Conservation (phyloP, 768 basidiomycete genomes). For the Gautieria morchelliformis region DNA sequence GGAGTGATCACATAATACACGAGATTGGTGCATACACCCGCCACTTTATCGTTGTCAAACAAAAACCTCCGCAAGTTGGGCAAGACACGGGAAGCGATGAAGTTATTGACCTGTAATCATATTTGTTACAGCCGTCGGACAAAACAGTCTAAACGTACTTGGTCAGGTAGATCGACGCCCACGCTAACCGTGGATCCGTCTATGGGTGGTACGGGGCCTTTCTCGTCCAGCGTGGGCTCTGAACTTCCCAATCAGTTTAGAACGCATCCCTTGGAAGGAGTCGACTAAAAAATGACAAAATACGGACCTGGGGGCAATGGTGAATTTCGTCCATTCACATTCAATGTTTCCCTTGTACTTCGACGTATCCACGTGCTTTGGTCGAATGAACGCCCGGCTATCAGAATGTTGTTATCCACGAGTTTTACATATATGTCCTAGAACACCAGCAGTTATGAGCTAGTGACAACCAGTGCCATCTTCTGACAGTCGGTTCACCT, state of each 20-base stretch:
- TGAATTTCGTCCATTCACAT: slow-evolving; percentile 62
- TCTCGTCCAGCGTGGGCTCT: slow-evolving; percentile 53
- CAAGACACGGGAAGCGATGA: slow-evolving; percentile 57
- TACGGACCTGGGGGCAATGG: slow-evolving; percentile 46
- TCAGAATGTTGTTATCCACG: slow-evolving; percentile 66
- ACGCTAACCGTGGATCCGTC: slow-evolving; percentile 19
- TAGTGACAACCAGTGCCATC: neutral
- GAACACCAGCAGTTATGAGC: neutral
- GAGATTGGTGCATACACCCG: slow-evolving; percentile 72
- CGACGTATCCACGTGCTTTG: slow-evolving; percentile 75
- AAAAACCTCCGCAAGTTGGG: slow-evolving; percentile 73
- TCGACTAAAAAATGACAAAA: slow-evolving; percentile 8
- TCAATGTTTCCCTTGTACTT: slow-evolving; percentile 48
- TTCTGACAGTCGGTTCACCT: slow-evolving; percentile 33
- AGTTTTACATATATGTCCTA: slow-evolving; percentile 82
- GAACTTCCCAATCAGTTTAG: slow-evolving; percentile 9
- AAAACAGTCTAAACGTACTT: slow-evolving; percentile 27
- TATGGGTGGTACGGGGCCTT: slow-evolving; percentile 34
- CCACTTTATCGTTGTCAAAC: slow-evolving; percentile 75
- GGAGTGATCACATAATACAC: slow-evolving; percentile 78
- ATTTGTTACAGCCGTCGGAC: neutral
- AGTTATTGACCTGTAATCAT: slow-evolving; percentile 50
- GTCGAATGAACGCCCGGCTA: slow-evolving; percentile 66
- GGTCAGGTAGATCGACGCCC: slow-evolving; percentile 34
- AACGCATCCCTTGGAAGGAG: neutral